These are phyloP conservation scores for Chenopodium quinoa DNA, from an alignment of 148 eudicot genomes.

Conservation along the genomic window DNA sequence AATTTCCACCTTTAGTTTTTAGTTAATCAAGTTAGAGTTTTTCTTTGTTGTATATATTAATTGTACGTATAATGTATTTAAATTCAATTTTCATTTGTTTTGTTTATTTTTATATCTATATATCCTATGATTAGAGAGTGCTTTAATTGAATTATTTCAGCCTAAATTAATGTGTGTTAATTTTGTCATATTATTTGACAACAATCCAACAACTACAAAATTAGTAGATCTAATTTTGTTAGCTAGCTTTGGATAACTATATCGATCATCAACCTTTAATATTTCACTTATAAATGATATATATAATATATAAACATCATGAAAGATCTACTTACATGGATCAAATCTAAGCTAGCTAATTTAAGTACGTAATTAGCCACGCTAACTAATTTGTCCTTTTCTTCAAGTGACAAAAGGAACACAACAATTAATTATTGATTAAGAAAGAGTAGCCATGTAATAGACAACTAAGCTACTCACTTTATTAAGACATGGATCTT, in stretches of 20 bases:
- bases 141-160: background rate
- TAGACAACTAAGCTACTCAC: background rate
- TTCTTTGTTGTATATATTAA: background rate
- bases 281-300: too few species aligned
- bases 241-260: background rate
- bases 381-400: background rate
- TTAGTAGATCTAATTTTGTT: background rate
- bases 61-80: conserved; percentile 1
- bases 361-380: background rate
- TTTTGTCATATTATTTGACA: background rate
- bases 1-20: background rate
- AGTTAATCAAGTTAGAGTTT: background rate
- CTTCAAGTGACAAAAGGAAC: background rate
- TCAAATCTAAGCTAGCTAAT: background rate
- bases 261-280: too few species aligned
- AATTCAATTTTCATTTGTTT: background rate
- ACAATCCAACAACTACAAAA: conserved; percentile 1
- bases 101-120: background rate
- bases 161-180: background rate
- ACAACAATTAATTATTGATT: background rate
- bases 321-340: background rate
- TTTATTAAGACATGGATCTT: background rate
- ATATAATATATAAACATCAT: too few species aligned
- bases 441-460: background rate
- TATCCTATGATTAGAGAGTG: background rate